These are phyloP conservation scores for Colletotrichum sp. DNA, from an alignment of 2,329 filamentous ascomycete genomes.

Conservation along the genomic window DNA sequence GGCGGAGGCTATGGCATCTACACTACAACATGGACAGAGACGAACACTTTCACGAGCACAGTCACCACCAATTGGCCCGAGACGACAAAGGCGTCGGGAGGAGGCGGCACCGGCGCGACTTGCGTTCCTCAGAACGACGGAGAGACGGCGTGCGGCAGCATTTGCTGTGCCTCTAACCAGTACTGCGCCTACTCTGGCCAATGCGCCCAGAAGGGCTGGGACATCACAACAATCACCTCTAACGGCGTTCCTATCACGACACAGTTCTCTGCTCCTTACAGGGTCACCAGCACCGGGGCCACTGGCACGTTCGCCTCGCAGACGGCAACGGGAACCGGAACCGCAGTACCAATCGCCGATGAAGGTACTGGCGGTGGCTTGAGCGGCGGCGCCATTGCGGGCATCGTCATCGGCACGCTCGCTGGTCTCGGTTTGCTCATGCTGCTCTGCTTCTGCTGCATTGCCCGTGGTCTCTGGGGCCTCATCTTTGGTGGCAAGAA, in stretches of 20 bases:
- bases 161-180: constrained; percentile 75
- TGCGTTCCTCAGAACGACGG: constrained; percentile 58
- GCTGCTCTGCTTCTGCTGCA: constrained; percentile 78
- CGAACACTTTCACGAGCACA: constrained; percentile 65
- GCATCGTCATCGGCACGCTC: constrained; percentile 78
- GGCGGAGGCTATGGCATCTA: constrained; percentile 39
- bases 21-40: constrained; percentile 67
- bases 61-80: constrained; percentile 53
- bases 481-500: constrained; percentile 66
- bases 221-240: constrained; percentile 47
- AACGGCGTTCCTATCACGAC: constrained; percentile 56
- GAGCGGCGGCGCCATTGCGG: constrained; percentile 77
- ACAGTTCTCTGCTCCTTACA: constrained; percentile 55
- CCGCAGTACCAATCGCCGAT: constrained; percentile 39
- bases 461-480: constrained; percentile 66
- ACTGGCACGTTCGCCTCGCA: constrained; percentile 59
- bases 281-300: constrained; percentile 59
- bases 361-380: constrained; percentile 51
- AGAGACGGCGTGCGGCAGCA: constrained; percentile 68
- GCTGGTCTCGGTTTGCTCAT: constrained; percentile 70
- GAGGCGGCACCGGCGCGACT: constrained; percentile 34
- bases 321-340: constrained; percentile 58
- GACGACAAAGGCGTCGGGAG: constrained; percentile 42
- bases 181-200: constrained; percentile 66
- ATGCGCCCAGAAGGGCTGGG: constrained; percentile 53